Percentiles rank a stretch among this genome's conserved stretches.
Evolutionary conservation across 1,284 basidiomycete species (phyloP).

Genomic region (Athelia psychrophila): DNA sequence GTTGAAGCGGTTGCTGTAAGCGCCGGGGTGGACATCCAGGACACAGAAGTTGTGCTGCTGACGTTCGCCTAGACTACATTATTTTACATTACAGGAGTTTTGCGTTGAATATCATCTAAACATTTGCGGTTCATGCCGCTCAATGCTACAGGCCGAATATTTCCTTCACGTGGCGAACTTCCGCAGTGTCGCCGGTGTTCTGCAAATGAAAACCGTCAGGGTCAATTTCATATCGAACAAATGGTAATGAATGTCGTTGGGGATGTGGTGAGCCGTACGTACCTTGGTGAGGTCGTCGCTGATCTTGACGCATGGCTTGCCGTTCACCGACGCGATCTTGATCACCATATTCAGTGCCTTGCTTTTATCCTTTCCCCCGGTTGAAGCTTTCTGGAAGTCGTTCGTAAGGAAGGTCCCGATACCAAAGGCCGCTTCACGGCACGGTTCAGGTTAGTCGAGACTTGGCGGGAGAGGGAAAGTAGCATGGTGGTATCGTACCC

Average conservation of each 20-base stretch:
- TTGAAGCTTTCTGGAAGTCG: slow-evolving; percentile 68
- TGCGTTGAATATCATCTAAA: no score
- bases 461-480: not conserved
- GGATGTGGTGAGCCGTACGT: not conserved
- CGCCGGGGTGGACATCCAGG: not conserved
- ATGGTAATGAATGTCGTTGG: not conserved
- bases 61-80: not conserved
- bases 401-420: slow-evolving; percentile 93
- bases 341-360: slow-evolving; percentile 92
- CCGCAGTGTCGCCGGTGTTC: slow-evolving; percentile 45
- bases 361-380: slow-evolving; percentile 57
- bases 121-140: no score
- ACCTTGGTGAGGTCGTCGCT: slow-evolving; percentile 91
- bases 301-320: slow-evolving; percentile 82
- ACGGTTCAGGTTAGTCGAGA: not conserved
- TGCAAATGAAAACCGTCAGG: slow-evolving; percentile 21
- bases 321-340: slow-evolving; percentile 78
- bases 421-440: slow-evolving; percentile 67
- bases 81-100: no score
- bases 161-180: slow-evolving; percentile 41
- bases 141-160: slow-evolving; percentile 25
- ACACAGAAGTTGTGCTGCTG: not conserved
- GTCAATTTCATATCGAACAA: no score
- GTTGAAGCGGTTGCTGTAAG: not conserved
- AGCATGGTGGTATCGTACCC: slow-evolving; percentile 38